Conservation (phyloP, 2,329 filamentous ascomycete species). For the Pestalotiopsis fici region DNA sequence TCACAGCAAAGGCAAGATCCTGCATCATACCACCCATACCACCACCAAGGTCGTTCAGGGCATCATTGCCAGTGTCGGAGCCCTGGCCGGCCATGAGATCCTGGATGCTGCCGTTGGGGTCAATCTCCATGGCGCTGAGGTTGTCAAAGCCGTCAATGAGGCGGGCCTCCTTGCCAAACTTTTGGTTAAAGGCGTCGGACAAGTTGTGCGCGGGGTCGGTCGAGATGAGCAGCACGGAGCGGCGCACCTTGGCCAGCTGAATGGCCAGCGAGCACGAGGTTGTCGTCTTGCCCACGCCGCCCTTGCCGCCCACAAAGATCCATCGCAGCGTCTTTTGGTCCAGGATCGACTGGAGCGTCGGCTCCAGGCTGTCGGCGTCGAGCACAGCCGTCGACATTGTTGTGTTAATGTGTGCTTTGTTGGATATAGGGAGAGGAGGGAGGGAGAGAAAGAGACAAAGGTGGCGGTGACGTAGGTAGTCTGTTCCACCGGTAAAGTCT, state of each 20-base stretch:
- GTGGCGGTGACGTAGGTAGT: too few species aligned
- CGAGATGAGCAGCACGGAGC: slow-evolving; percentile 95
- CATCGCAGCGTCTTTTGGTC: slow-evolving; percentile 94
- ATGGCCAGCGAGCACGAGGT: slow-evolving; percentile 98
- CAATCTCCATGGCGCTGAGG: slow-evolving; percentile 98
- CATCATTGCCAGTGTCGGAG: slow-evolving; percentile 72
- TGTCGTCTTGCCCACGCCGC: slow-evolving; percentile 98
- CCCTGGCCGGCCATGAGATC: slow-evolving; percentile 80
- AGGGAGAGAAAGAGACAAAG: background rate
- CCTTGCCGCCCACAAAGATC: slow-evolving; percentile 99
- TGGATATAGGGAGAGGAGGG: background rate
- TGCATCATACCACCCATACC: slow-evolving; percentile 96
- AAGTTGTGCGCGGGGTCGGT: slow-evolving; percentile 98
- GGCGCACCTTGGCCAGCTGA: slow-evolving; percentile 91
- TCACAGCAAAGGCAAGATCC: slow-evolving; percentile 90
- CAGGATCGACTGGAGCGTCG: slow-evolving; percentile 89
- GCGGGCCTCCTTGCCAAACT: slow-evolving; percentile 97
- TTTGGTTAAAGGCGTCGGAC: slow-evolving; percentile 96
- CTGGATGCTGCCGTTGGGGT: slow-evolving; percentile 96
- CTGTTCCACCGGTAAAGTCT: background rate
- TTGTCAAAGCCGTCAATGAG: slow-evolving; percentile 91
- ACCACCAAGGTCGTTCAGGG: slow-evolving; percentile 61
- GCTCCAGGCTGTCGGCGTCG: slow-evolving; percentile 78
- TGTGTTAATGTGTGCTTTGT: background rate
- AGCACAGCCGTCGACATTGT: slow-evolving; percentile 40